Base-by-base conservation (phyloP, 2,329 filamentous ascomycete genomes). In the Microcera coccophila region DNA sequence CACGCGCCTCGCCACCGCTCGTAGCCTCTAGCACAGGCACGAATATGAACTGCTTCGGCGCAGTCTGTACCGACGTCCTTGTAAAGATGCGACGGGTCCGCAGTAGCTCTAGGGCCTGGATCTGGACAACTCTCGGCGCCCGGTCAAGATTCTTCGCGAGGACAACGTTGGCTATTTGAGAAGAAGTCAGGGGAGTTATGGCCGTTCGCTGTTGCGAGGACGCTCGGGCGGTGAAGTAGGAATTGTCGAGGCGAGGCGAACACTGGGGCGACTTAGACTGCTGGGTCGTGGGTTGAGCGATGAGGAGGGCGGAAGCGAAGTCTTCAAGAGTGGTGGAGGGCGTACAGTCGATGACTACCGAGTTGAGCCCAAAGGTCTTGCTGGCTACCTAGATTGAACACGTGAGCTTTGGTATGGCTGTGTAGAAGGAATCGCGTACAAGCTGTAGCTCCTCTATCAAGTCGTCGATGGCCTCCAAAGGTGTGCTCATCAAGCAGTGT, bases 401-500 rank as follows among this genome's bases (percentile, higher is more conserved):
- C 9, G 31, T 41, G 7, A 41, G 39, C 33, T 18, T 7, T 18
- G 19, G 19, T 20, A 18, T 16, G 17, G 11, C 21, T 18, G 8
- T 8, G 36, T 19, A 12, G 18, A 37, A n/a, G 14, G 18, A 8
- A 26, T 21, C 5, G 29, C 49, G 32, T 57, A 88, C 85, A 60
- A 93, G 69, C 49, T 79, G 76, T 17, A 95, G 71, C 64, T 95
- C 89, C 39, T 80, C 75, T 33, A 83, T 75, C n/a, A 95, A 72
- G 51, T 82, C 76, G 62, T 85, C 75, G 43, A 91, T 67, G 39
- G 72, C 69, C 26, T 78, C 69, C 4, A 70, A 63, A 3, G 82
- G 78, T 14, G 87, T 86, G 65, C 89, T 85, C 59, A 97, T 81
- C 55, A 97, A 82, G 68, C 89, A 95, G 65, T 97, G 90, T 64